Percentiles rank a stretch among this genome's conserved stretches.
phyloP scores from a whole-genome alignment of 2,329 filamentous ascomycete species.

The Alternaria sp. region DNA sequence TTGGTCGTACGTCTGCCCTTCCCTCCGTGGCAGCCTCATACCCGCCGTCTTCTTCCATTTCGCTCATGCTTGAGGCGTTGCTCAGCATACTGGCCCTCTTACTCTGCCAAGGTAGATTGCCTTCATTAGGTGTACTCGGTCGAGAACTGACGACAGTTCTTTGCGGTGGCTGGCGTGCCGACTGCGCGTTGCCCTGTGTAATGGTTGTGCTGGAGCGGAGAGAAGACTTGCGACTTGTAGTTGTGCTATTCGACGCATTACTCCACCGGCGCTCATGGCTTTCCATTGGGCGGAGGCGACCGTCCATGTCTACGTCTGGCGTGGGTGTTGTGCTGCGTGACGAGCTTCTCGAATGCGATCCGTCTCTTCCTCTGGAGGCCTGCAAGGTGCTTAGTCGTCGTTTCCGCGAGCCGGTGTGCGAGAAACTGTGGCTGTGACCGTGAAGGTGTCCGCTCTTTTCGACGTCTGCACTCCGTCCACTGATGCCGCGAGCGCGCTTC shows the following conservation, averaged over 20 bases:
- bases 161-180: slow-evolving; percentile 29
- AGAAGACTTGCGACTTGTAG: slow-evolving; percentile 18
- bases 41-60: slow-evolving; percentile 13
- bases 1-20: not conserved
- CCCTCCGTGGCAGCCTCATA: slow-evolving; percentile 15
- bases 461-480: slow-evolving; percentile 31
- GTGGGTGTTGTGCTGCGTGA: slow-evolving; percentile 42
- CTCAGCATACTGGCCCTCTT: slow-evolving; percentile 44
- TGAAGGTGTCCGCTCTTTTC: slow-evolving; percentile 36
- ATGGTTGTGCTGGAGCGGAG: slow-evolving; percentile 30
- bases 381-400: slow-evolving; percentile 37
- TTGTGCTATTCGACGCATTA: slow-evolving; percentile 38
- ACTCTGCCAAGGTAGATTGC: slow-evolving; percentile 32
- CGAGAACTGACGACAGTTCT: slow-evolving; percentile 16
- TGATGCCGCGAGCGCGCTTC: slow-evolving; percentile 44
- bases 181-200: slow-evolving; percentile 32
- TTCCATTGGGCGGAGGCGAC: slow-evolving; percentile 28
- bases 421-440: slow-evolving; percentile 18
- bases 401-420: slow-evolving; percentile 29
- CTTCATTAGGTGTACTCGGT: slow-evolving; percentile 37
- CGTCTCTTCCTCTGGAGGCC: slow-evolving; percentile 27
- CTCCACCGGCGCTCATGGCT: slow-evolving; percentile 41
- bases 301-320: slow-evolving; percentile 40
- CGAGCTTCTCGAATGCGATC: slow-evolving; percentile 40
- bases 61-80: slow-evolving; percentile 30